These are phyloP conservation scores for Exophiala oligosperma DNA, from an alignment of 2,329 filamentous ascomycete genomes.

Conservation along the genomic window DNA sequence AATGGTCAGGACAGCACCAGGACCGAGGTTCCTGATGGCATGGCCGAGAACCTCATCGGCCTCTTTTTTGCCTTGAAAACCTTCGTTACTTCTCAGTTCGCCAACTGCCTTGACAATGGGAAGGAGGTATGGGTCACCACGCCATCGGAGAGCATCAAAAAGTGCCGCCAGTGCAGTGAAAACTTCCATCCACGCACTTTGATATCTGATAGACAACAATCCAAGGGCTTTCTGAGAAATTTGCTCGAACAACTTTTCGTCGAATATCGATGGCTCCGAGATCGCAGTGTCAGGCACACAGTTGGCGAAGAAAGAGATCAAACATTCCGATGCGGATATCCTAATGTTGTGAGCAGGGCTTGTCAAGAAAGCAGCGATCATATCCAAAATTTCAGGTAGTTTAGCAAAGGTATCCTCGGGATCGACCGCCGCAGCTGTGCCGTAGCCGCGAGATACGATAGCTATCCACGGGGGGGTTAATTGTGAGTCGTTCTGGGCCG, in stretches of 20 bases:
- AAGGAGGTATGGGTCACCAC: conserved; percentile 73
- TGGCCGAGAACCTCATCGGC: conserved; percentile 87
- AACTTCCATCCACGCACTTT: conserved; percentile 91
- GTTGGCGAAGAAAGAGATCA: conserved; percentile 89
- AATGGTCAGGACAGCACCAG: conserved; percentile 76
- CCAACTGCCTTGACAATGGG: conserved; percentile 77
- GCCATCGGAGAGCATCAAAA: conserved; percentile 85
- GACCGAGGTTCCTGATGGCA: conserved; percentile 86
- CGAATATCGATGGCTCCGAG: conserved; percentile 84
- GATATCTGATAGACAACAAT: conserved; percentile 84
- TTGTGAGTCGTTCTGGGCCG: conserved; percentile 89
- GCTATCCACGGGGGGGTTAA: conserved; percentile 95
- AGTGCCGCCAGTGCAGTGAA: conserved; percentile 85
- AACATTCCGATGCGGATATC: conserved; percentile 88
- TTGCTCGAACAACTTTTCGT: conserved; percentile 85
- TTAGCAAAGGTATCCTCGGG: conserved; percentile 91
- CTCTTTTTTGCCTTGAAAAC: conserved; percentile 91
- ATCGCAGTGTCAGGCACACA: conserved; percentile 83
- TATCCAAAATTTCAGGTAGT: conserved; percentile 77
- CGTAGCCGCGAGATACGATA: conserved; percentile 89
- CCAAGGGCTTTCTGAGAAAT: conserved; percentile 69
- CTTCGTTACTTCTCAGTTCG: conserved; percentile 81
- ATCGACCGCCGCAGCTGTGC: conserved; percentile 84
- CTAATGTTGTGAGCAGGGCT: conserved; percentile 91
- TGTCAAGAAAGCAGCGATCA: conserved; percentile 78